phyloP scores from a whole-genome alignment of 2,329 filamentous ascomycete species.

The Microsporum audouinii region DNA sequence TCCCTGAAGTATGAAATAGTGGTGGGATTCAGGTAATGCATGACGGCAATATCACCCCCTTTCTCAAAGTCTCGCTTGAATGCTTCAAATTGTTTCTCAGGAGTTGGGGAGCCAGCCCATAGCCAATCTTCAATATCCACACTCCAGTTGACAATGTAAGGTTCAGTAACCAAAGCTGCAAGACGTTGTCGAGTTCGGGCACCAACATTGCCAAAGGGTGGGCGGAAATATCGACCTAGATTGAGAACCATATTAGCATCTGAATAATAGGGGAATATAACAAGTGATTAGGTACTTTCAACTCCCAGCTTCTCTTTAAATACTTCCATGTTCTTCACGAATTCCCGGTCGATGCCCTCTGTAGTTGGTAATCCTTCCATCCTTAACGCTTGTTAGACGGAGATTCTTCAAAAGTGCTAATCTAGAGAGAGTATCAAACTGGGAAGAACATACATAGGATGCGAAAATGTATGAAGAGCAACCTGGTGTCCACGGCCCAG shows the following conservation, averaged over 20 bases:
- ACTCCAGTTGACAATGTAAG: conserved; percentile 55
- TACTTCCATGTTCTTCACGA: conserved; percentile 24
- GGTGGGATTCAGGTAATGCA: conserved; percentile 56
- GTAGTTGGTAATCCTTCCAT: conserved; percentile 27
- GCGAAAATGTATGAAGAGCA: conserved; percentile 56
- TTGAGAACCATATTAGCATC: conserved; percentile 12
- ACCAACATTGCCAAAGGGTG: conserved; percentile 57
- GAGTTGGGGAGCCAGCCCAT: conserved; percentile 51
- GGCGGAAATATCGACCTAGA: conserved; percentile 50
- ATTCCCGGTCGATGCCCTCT: conserved; percentile 29
- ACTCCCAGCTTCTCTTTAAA: conserved; percentile 25
- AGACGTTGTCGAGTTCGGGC: conserved; percentile 55
- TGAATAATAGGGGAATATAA: background rate
- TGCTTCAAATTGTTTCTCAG: conserved; percentile 55
- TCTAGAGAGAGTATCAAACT: background rate
- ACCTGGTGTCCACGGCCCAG: conserved; percentile 53
- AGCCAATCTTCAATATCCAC: conserved; percentile 62
- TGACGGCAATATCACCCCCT: conserved; percentile 54
- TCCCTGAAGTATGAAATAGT: conserved; percentile 54
- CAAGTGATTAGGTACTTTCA: conserved; percentile 21
- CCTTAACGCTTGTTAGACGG: conserved; percentile 16
- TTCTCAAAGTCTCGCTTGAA: conserved; percentile 52
- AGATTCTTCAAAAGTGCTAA: background rate
- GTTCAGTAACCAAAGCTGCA: conserved; percentile 40
- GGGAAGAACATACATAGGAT: conserved; percentile 42